These are phyloP conservation scores for Hericium rajendrae DNA, from an alignment of 768 basidiomycete genomes.

Conservation along the genomic window DNA sequence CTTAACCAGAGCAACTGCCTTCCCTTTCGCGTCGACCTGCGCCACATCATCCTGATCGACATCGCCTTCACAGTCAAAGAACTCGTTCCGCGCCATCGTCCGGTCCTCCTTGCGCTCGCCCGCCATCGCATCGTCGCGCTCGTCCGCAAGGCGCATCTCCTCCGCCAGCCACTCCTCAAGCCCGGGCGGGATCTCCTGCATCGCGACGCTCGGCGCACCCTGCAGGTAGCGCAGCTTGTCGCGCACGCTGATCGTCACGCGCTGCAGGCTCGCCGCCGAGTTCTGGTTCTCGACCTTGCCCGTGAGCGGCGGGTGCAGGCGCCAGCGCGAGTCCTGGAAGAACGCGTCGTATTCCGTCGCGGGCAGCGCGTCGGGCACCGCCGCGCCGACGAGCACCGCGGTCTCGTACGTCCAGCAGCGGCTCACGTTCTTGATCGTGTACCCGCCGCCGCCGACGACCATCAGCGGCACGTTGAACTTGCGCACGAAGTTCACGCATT, in stretches of 20 bases:
- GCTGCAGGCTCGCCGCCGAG: conserved; percentile 69
- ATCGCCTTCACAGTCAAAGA: conserved; percentile 55
- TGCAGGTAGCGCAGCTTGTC: conserved; percentile 88
- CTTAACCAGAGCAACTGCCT: not conserved
- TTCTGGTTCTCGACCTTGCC: conserved; percentile 93
- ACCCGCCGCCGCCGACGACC: conserved; percentile 91
- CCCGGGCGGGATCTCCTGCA: conserved; percentile 95
- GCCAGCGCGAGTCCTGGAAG: conserved; percentile 87
- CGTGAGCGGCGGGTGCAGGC: conserved; percentile 86
- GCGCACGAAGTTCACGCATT: conserved; percentile 95
- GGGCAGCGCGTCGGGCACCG: conserved; percentile 82
- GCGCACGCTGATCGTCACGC: conserved; percentile 76
- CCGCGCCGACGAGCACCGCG: conserved; percentile 75
- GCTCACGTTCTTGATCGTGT: conserved; percentile 93
- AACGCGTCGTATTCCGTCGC: conserved; percentile 86
- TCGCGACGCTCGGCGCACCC: conserved; percentile 91
- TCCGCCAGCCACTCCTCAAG: conserved; percentile 67
- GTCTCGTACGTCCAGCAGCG: conserved; percentile 99
- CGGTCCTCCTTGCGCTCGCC: conserved; percentile 49
- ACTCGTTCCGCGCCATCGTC: conserved; percentile 52
- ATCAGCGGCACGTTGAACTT: conserved; percentile 86
- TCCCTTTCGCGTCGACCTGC: conserved; percentile 18
- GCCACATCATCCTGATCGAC: conserved; percentile 24
- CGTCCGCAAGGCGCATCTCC: conserved; percentile 66
- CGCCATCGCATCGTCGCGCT: conserved; percentile 43